phyloP scores from a whole-genome alignment of 805 yeast species.

The Candida piceae region DNA sequence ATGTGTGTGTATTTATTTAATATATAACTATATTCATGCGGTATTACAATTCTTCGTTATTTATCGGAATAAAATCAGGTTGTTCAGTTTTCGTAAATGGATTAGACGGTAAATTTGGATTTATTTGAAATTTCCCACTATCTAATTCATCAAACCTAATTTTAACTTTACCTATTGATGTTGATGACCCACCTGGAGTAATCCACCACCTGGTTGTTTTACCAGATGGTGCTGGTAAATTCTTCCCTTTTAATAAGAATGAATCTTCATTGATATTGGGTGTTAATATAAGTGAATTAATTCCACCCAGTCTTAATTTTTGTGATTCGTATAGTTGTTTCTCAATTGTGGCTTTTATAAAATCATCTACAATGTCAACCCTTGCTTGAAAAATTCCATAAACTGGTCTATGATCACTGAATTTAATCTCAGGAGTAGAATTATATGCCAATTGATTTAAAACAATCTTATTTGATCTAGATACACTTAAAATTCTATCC shows the following conservation, averaged over 20 bases:
- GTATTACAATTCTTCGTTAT: not conserved
- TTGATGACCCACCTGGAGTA: constrained; percentile 32
- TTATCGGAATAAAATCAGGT: constrained; percentile 45
- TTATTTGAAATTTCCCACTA: constrained; percentile 44
- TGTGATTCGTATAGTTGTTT: constrained; percentile 50
- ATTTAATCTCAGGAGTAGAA: constrained; percentile 48
- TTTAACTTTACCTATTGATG: constrained; percentile 46
- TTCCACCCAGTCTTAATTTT: constrained; percentile 39
- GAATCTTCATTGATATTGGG: constrained; percentile 14
- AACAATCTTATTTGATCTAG: constrained; percentile 49
- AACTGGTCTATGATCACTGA: constrained; percentile 92
- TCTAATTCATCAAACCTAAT: constrained; percentile 47
- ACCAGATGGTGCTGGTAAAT: constrained; percentile 85
- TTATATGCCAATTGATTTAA: constrained; percentile 59
- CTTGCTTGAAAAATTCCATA: constrained; percentile 62
- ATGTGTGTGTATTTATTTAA: no score
- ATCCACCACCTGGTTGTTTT: constrained; percentile 91
- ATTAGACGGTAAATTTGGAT: constrained; percentile 65
- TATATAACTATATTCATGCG: no score
- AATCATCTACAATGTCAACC: constrained; percentile 62
- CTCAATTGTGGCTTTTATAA: constrained; percentile 42
- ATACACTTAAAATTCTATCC: constrained; percentile 68
- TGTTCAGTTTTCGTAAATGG: constrained; percentile 58
- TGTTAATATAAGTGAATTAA: constrained; percentile 26
- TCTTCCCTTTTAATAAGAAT: constrained; percentile 31